Evolutionary conservation across 225 moss, liverwort and hornwort species (phyloP), one percentile per base, ranked within the genome.

Genomic region (Pseudoscleropodium purum): DNA sequence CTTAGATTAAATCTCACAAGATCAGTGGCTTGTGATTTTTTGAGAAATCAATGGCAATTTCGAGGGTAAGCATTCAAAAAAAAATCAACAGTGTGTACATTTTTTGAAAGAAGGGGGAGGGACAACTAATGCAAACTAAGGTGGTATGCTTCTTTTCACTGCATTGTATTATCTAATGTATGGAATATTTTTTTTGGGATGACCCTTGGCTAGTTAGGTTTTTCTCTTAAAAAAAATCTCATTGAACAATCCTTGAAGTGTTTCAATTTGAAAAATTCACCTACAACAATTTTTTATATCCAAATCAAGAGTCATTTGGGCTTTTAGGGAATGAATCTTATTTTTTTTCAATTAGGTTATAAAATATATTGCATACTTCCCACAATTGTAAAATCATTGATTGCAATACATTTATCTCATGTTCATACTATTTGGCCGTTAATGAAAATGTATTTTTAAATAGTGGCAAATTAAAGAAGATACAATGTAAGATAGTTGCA

Each of bases 141-240:
- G n/a, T n/a, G n/a, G n/a, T n/a, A n/a, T n/a, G n/a, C n/a, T n/a
- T n/a, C n/a, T n/a, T n/a, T n/a, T n/a, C n/a, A n/a, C n/a, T n/a
- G n/a, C n/a, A n/a, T n/a, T n/a, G 4, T 11, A 75, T 19, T 75
- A 18, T 18, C 11, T 1, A 36, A 67, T 36, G 15, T 10, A 49
- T 31, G 1, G 12, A 75, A 33, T 75, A 7, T 3, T 75, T 31
- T 43, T 41, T 39, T n/a, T 30, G 4, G 2, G 11, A 49, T 75
- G 49, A 49, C 7, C 4, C 31, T 2, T 75, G 7, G 18, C 17
- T 49, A 4, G 2, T 19, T 49, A 31, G 19, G 7, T 18, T 10
- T 29, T 0, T 19, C 2, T 75, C 0, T 18, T 10, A 1, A 30
- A 2, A 29, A 10, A 47, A 74, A 30, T 1, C 0, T 2, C 7